phyloP scores from a whole-genome alignment of 2,329 filamentous ascomycete genomes.

The Fusarium sp. region DNA sequence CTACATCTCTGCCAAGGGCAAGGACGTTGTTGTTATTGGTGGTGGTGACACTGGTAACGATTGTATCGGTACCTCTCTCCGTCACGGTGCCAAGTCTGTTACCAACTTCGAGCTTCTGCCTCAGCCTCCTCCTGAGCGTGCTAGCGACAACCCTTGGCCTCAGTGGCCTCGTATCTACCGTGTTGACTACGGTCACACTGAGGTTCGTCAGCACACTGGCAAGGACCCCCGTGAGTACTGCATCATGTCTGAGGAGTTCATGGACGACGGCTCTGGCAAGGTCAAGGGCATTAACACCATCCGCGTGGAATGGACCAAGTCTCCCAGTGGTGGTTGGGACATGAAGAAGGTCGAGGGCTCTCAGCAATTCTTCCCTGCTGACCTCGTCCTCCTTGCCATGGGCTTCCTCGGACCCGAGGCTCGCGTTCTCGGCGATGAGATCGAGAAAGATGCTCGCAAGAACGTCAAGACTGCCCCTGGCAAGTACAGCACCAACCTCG shows the following conservation, averaged over 20 bases:
- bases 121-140: constrained; percentile 90
- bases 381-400: constrained; percentile 95
- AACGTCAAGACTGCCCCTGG: constrained; percentile 94
- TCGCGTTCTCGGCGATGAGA: constrained; percentile 84
- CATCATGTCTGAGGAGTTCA: constrained; percentile 98
- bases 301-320: constrained; percentile 96
- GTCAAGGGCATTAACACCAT: constrained; percentile 97
- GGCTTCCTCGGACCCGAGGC: constrained; percentile 96
- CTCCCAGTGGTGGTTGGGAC: constrained; percentile 90
- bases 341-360: constrained; percentile 97
- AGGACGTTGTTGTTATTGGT: constrained; percentile 96
- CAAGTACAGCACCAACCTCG: constrained; percentile 88
- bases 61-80: constrained; percentile 95
- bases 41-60: constrained; percentile 98
- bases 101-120: constrained; percentile 97
- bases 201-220: constrained; percentile 96
- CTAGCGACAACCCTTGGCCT: constrained; percentile 95
- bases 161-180: constrained; percentile 99
- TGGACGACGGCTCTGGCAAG: constrained; percentile 85
- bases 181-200: constrained; percentile 96
- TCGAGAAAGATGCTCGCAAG: constrained; percentile 93
- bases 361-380: constrained; percentile 95
- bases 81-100: constrained; percentile 94
- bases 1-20: constrained; percentile 95
- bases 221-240: constrained; percentile 97